Conservation (phyloP, 2,329 filamentous ascomycete species). For the Xylaria sp. region DNA sequence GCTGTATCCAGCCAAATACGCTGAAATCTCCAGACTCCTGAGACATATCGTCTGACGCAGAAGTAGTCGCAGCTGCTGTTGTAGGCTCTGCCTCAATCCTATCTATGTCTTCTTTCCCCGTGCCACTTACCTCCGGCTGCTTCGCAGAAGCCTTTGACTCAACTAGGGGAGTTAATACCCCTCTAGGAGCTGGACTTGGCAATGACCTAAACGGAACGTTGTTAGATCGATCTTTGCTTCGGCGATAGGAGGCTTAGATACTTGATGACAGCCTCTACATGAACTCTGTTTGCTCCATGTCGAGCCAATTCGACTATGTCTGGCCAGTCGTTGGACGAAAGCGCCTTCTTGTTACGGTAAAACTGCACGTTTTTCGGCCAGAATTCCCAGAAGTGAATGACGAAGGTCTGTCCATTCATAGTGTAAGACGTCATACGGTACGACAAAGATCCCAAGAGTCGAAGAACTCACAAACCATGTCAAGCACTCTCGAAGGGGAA, state of each 20-base stretch:
- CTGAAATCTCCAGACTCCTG: neutral
- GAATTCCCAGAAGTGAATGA: conserved; percentile 34
- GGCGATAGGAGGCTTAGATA: conserved; percentile 8
- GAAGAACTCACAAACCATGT: conserved; percentile 37
- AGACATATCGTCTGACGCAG: conserved; percentile 4
- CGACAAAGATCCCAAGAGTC: neutral
- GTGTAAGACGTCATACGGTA: neutral
- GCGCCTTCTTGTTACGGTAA: conserved; percentile 19
- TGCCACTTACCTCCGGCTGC: neutral
- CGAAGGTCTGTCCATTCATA: conserved; percentile 27
- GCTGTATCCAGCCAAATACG: conserved; percentile 7
- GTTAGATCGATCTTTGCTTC: conserved; percentile 1
- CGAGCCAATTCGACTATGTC: conserved; percentile 27
- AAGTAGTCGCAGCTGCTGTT: neutral
- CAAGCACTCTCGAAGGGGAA: conserved; percentile 32
- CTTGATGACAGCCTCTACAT: conserved; percentile 18
- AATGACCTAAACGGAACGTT: conserved; percentile 2
- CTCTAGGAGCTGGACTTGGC: conserved; percentile 4
- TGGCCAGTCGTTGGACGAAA: conserved; percentile 32
- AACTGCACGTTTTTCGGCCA: conserved; percentile 33
- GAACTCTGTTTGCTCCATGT: conserved; percentile 24
- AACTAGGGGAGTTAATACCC: neutral
- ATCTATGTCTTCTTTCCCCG: neutral
- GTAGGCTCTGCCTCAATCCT: neutral
- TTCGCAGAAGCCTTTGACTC: neutral